phyloP scores from a whole-genome alignment of 106 monocot species.

The Acanthochlamys bracteata region DNA sequence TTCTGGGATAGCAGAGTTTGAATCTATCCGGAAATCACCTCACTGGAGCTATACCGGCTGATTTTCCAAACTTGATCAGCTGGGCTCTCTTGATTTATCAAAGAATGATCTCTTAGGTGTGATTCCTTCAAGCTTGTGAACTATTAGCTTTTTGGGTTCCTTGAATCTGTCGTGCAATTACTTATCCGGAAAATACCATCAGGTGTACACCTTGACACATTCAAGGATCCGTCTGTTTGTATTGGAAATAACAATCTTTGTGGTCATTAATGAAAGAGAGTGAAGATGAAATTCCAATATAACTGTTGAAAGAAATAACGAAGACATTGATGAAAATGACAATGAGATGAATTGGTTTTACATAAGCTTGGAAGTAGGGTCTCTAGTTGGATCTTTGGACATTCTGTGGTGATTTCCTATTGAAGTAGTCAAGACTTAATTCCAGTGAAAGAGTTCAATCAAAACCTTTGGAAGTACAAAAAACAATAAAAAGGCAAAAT shows the following conservation, averaged over 20 bases:
- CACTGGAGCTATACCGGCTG: not conserved
- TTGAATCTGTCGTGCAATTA: conserved; percentile 1
- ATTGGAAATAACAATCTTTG: not conserved
- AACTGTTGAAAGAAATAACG: not conserved
- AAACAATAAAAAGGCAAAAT: too few relatives aligned
- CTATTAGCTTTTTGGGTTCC: not conserved
- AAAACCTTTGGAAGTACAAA: too few relatives aligned
- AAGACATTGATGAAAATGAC: not conserved
- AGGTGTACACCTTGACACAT: not conserved
- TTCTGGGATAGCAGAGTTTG: not conserved
- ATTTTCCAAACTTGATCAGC: not conserved
- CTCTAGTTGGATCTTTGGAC: conserved; percentile 1
- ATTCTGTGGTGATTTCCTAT: too few relatives aligned
- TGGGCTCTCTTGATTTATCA: conserved; percentile 2
- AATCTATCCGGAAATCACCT: not conserved
- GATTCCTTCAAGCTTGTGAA: not conserved
- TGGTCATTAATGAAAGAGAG: not conserved
- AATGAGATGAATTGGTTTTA: not conserved
- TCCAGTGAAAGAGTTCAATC: too few relatives aligned
- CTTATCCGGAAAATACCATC: not conserved
- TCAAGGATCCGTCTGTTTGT: not conserved
- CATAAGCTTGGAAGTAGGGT: not conserved
- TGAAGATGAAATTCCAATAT: not conserved
- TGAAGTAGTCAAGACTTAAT: too few relatives aligned
- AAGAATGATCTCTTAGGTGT: not conserved